Base-by-base conservation (phyloP, 352 stramenopile species). In the Pythium dissimile region DNA sequence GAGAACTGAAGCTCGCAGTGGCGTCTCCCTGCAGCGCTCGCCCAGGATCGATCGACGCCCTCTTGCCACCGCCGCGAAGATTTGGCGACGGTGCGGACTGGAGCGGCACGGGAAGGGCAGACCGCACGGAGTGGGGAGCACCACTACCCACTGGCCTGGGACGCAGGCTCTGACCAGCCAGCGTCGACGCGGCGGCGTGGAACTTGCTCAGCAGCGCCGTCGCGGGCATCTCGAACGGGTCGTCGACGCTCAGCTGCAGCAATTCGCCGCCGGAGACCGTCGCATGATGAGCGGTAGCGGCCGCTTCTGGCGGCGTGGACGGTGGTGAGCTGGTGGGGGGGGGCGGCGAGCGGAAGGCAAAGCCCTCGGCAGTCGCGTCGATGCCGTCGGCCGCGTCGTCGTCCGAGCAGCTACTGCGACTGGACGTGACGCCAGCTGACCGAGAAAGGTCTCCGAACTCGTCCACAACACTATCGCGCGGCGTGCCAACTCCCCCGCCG, bases 351-450 rank as follows among this genome's bases (percentile, higher is more conserved):
- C 49, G 59, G 23, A 61, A 66, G 6, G 50, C 49, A 54, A 66
- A 66, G 16, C 58, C 58, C 35, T 59, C 43, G 10, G 49, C 49
- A 6, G 2, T 31, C 27, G 44, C 54, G 20, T 69, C 46, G 31
- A 77, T 77, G 18, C 72, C 71, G 54, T 84, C 71, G 12, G 54
- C 62, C n/a, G 74, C 72, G 32, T 57, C 49, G 35, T 61, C 37
- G n/a, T 64, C 48, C 16, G 59, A 62, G 35, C 50, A 26, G 43
- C 52, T 58, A n/a, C 45, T 66, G 11, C 24, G 48, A 18, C 58
- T 66, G n/a, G 48, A 53, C 5, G 56, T 46, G 15, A 18, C 11
- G 0, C 12, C 46, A 4, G 35, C 46, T 27, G 54, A 50, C 5
- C 38, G 45, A 9, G 30, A 46, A 18, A 34, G 28, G 12, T 56